Percentiles rank a stretch among this genome's conserved stretches.
These are phyloP conservation scores for Boletus rubroflammeus DNA, from an alignment of 768 basidiomycete genomes.

Conservation along the genomic window DNA sequence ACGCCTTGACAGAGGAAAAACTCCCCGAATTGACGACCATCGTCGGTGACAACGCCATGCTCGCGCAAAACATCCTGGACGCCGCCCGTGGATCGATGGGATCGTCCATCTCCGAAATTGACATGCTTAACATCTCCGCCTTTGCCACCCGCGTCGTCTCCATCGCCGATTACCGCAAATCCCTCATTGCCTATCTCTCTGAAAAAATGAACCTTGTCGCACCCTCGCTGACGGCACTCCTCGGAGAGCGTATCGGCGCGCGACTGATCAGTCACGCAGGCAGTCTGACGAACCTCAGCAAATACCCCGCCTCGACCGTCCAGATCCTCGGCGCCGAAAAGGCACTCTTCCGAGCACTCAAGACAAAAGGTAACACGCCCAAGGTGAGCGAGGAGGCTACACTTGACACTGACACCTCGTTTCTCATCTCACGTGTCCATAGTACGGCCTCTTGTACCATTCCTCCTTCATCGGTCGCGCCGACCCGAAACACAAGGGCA, in stretches of 20 bases:
- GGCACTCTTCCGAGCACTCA: conserved; percentile 93
- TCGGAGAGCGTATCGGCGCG: conserved; percentile 91
- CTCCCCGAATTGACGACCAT: conserved; percentile 75
- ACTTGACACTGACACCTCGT: background rate
- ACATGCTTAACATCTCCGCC: conserved; percentile 91
- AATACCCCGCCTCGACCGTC: conserved; percentile 97
- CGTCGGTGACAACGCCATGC: conserved; percentile 77
- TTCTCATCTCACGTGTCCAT: conserved; percentile 4
- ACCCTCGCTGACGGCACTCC: conserved; percentile 84
- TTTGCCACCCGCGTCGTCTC: conserved; percentile 91
- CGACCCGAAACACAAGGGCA: conserved; percentile 90
- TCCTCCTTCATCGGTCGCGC: conserved; percentile 96
- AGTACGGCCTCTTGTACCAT: conserved; percentile 98
- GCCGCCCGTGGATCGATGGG: conserved; percentile 95
- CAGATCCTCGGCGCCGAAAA: conserved; percentile 99
- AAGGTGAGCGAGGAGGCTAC: conserved; percentile 49
- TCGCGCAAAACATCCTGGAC: conserved; percentile 92
- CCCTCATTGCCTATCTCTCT: conserved; percentile 76
- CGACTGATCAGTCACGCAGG: conserved; percentile 94
- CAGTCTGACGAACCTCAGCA: conserved; percentile 92
- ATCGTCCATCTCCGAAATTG: conserved; percentile 82
- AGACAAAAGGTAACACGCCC: conserved; percentile 98
- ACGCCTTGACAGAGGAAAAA: conserved; percentile 71
- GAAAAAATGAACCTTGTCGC: conserved; percentile 99
- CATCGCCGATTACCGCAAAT: conserved; percentile 91